Percentiles rank a stretch among this genome's conserved stretches.
phyloP scores from a whole-genome alignment of 352 stramenopile genomes.

The Globisporangium recalcitrans region DNA sequence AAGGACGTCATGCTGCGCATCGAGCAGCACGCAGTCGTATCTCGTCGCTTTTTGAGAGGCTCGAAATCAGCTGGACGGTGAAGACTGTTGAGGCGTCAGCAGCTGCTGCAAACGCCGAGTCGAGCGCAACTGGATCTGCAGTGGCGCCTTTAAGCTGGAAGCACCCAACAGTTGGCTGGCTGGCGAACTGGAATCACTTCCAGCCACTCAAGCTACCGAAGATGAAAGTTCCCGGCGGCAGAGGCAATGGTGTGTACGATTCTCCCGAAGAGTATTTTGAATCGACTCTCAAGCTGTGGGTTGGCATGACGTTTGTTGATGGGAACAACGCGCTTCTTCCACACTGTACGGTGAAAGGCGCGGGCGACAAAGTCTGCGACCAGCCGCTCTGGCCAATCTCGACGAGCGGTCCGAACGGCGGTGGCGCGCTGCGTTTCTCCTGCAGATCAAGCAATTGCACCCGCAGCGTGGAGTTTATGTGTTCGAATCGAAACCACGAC shows the following conservation, averaged over 20 bases:
- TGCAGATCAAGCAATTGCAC: slow-evolving; percentile 56
- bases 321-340: slow-evolving; percentile 78
- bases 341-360: slow-evolving; percentile 47
- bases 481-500: slow-evolving; percentile 43
- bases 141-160: slow-evolving; percentile 37
- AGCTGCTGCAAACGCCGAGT: not conserved
- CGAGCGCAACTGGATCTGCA: not conserved
- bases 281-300: slow-evolving; percentile 70
- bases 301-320: slow-evolving; percentile 87
- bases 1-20: slow-evolving; percentile 41
- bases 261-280: slow-evolving; percentile 73
- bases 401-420: slow-evolving; percentile 3
- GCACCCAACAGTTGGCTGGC: slow-evolving; percentile 63
- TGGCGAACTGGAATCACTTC: slow-evolving; percentile 66
- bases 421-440: slow-evolving; percentile 14
- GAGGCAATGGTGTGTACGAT: slow-evolving; percentile 59
- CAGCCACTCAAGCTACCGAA: slow-evolving; percentile 58
- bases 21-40: slow-evolving; percentile 42
- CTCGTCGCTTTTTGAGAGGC: slow-evolving; percentile 38
- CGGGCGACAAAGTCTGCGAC: slow-evolving; percentile 55
- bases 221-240: slow-evolving; percentile 54
- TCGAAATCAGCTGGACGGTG: slow-evolving; percentile 76
- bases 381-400: slow-evolving; percentile 62
- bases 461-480: slow-evolving; percentile 53
- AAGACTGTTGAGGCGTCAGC: slow-evolving; percentile 18